These are phyloP conservation scores for Verticillium nonalfalfae DNA, from an alignment of 2,329 filamentous ascomycete genomes.

Conservation along the genomic window DNA sequence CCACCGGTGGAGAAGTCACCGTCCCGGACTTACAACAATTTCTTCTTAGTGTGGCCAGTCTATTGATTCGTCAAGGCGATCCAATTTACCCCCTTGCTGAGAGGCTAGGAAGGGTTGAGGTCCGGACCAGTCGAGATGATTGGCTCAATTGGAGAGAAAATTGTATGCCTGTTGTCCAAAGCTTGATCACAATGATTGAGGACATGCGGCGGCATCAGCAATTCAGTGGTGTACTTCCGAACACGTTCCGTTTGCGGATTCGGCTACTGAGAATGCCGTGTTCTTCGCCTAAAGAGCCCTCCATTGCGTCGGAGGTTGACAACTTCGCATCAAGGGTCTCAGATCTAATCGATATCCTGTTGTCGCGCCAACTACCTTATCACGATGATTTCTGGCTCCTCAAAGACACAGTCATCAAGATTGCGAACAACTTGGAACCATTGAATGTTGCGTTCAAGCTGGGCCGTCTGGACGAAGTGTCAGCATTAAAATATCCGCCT, in stretches of 20 bases:
- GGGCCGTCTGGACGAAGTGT: background rate
- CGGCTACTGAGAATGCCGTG: slow-evolving; percentile 11
- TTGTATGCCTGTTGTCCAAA: slow-evolving; percentile 13
- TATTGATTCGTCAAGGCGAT: background rate
- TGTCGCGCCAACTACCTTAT: slow-evolving; percentile 11
- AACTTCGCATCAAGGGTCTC: slow-evolving; percentile 5
- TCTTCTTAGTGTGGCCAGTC: background rate
- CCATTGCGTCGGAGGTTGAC: background rate
- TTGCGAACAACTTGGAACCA: background rate
- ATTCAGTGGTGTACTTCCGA: slow-evolving; percentile 6
- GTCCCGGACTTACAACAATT: background rate
- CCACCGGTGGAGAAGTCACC: background rate
- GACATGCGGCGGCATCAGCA: slow-evolving; percentile 3
- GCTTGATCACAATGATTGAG: slow-evolving; percentile 12
- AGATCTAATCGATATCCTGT: slow-evolving; percentile 9
- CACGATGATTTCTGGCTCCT: slow-evolving; percentile 15
- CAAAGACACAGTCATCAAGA: background rate
- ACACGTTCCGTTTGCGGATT: slow-evolving; percentile 9
- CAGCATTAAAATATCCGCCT: background rate
- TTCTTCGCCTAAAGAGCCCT: background rate
- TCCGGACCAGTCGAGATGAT: slow-evolving; percentile 1
- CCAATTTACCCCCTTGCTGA: background rate
- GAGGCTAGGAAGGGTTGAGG: background rate
- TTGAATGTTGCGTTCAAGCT: background rate
- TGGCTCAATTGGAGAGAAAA: slow-evolving; percentile 11